phyloP scores from a whole-genome alignment of 1,284 basidiomycete species.

The Ceratobasidium sp. region DNA sequence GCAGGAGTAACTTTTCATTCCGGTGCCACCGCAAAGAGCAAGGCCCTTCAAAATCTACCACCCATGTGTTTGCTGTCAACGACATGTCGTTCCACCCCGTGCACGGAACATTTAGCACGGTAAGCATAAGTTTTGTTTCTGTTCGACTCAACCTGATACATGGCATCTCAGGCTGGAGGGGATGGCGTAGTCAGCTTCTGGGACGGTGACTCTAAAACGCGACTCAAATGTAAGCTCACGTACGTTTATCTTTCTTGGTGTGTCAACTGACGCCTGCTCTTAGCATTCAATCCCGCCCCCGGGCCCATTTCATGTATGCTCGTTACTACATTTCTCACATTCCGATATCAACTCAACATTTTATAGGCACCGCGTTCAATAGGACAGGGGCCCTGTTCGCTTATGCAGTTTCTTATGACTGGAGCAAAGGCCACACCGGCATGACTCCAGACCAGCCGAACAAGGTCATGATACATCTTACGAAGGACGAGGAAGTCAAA shows the following conservation, averaged over 20 bases:
- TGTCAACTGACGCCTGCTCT: not conserved
- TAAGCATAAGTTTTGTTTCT: slow-evolving; percentile 66
- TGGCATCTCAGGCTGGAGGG: slow-evolving; percentile 28
- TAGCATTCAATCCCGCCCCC: slow-evolving; percentile 73
- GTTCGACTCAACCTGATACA: not conserved
- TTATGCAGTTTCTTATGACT: slow-evolving; percentile 76
- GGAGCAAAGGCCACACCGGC: slow-evolving; percentile 88
- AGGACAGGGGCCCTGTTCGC: slow-evolving; percentile 64
- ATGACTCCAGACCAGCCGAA: slow-evolving; percentile 82
- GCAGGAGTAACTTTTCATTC: slow-evolving; percentile 90
- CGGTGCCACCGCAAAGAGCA: slow-evolving; percentile 91
- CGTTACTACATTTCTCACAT: too few species aligned
- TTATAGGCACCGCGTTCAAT: slow-evolving; percentile 78
- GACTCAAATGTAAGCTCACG: slow-evolving; percentile 88
- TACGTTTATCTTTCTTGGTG: too few species aligned
- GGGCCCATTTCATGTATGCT: slow-evolving; percentile 63
- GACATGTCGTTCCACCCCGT: slow-evolving; percentile 90
- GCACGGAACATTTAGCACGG: slow-evolving; percentile 94
- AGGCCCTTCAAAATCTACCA: slow-evolving; percentile 69
- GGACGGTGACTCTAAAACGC: slow-evolving; percentile 89
- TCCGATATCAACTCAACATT: too few species aligned
- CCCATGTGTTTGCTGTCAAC: slow-evolving; percentile 90
- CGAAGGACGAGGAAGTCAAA: slow-evolving; percentile 89
- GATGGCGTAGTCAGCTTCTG: slow-evolving; percentile 57
- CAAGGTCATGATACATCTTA: slow-evolving; percentile 89